phyloP scores from a whole-genome alignment of 805 yeast genomes.

The Phaffomyces thermotolerans region DNA sequence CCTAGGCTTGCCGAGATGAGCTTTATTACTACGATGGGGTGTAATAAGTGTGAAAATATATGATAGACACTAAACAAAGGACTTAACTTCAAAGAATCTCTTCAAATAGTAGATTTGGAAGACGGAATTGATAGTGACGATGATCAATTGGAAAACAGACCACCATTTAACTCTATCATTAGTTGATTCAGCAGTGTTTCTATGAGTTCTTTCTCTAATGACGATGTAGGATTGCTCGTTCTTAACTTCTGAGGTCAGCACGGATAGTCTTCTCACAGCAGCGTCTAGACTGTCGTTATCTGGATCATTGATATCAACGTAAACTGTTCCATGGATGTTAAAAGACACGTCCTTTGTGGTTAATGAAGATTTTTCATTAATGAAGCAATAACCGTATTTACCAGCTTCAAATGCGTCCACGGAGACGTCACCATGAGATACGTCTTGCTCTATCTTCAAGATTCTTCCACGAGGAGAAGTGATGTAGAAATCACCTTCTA shows the following conservation, averaged over 20 bases:
- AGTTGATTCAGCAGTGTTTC: slow-evolving; percentile 97
- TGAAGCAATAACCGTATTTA: slow-evolving; percentile 81
- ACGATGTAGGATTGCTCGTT: slow-evolving; percentile 89
- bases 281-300: slow-evolving; percentile 74
- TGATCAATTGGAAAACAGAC: slow-evolving; percentile 85
- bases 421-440: slow-evolving; percentile 76
- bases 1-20: too few species aligned
- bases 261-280: slow-evolving; percentile 68
- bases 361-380: slow-evolving; percentile 69
- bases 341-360: slow-evolving; percentile 87
- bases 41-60: not conserved
- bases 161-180: slow-evolving; percentile 97
- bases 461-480: slow-evolving; percentile 36
- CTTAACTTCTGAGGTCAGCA: slow-evolving; percentile 76
- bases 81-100: slow-evolving; percentile 91
- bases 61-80: slow-evolving; percentile 55
- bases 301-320: slow-evolving; percentile 72
- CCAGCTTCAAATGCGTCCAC: slow-evolving; percentile 63
- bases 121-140: slow-evolving; percentile 78
- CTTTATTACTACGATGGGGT: too few species aligned
- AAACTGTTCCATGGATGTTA: slow-evolving; percentile 90
- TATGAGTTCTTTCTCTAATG: slow-evolving; percentile 93
- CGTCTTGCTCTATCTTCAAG: slow-evolving; percentile 41
- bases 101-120: slow-evolving; percentile 93
- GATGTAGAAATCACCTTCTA: slow-evolving; percentile 52